phyloP scores from a whole-genome alignment of 352 stramenopile species.

The Bremia lactucae region DNA sequence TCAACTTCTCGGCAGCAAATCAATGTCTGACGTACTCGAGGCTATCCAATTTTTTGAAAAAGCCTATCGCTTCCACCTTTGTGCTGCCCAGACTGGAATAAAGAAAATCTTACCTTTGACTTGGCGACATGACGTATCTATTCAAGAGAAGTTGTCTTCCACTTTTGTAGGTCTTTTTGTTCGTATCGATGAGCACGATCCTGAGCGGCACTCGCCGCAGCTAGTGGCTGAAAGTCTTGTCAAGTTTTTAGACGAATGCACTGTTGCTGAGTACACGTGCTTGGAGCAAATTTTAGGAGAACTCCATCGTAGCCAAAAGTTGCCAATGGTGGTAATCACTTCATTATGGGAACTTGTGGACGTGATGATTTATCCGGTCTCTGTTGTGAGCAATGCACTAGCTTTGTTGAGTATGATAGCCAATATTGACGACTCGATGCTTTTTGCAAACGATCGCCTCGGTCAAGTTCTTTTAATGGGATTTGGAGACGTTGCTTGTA shows the following conservation, averaged over 20 bases:
- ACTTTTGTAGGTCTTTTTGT: conserved; percentile 72
- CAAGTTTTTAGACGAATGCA: conserved; percentile 68
- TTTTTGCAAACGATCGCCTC: conserved; percentile 52
- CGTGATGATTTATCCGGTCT: conserved; percentile 38
- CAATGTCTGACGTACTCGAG: conserved; percentile 88
- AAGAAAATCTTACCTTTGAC: conserved; percentile 88
- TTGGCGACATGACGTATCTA: conserved; percentile 80
- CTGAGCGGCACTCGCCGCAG: conserved; percentile 29
- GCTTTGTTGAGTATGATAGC: conserved; percentile 58
- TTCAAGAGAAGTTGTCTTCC: conserved; percentile 86
- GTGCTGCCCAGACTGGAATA: conserved; percentile 84
- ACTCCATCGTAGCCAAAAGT: conserved; percentile 42
- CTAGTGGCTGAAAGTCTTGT: conserved; percentile 55
- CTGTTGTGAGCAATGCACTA: conserved; percentile 54
- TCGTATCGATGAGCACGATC: conserved; percentile 32
- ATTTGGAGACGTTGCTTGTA: conserved; percentile 45
- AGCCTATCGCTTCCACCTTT: conserved; percentile 84
- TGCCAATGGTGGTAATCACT: conserved; percentile 50
- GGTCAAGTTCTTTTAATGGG: conserved; percentile 42
- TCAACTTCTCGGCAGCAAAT: conserved; percentile 85
- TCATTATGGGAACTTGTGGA: conserved; percentile 67
- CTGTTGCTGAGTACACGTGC: conserved; percentile 64
- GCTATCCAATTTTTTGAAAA: conserved; percentile 91
- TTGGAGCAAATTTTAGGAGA: conserved; percentile 65
- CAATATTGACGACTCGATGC: conserved; percentile 48